These are phyloP conservation scores for Rhazya stricta DNA, from an alignment of 257 asterid species.

Conservation along the genomic window DNA sequence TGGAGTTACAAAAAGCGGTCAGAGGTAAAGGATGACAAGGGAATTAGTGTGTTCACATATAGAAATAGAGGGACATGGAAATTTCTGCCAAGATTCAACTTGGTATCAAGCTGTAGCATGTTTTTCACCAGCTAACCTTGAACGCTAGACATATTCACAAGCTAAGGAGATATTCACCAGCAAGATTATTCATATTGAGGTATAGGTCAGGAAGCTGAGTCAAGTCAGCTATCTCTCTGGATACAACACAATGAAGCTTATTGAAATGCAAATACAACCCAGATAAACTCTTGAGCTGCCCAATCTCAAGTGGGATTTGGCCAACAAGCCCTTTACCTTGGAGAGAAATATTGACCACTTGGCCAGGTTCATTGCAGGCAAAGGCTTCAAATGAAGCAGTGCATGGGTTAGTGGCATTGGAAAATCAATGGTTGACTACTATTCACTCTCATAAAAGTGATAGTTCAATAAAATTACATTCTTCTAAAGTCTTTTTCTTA, in stretches of 20 bases:
- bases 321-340: constrained; percentile 89
- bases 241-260: constrained; percentile 74
- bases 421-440: constrained; percentile 70
- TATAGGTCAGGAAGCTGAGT: constrained; percentile 77
- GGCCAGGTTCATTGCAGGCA: constrained; percentile 67
- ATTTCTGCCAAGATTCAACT: no score
- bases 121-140: constrained; percentile 82
- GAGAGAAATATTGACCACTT: constrained; percentile 77
- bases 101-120: no score
- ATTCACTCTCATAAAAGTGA: no score
- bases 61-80: no score
- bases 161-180: constrained; percentile 74
- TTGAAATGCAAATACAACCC: constrained; percentile 95
- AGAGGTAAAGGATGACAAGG: no score
- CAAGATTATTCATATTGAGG: constrained; percentile 77
- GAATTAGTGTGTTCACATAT: no score
- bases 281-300: constrained; percentile 59
- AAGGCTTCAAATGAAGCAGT: constrained; percentile 63
- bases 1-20: no score
- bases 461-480: no score
- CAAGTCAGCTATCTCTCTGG: constrained; percentile 67
- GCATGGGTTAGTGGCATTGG: constrained; percentile 60
- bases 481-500: no score
- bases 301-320: constrained; percentile 79
- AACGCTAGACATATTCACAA: constrained; percentile 58